These are phyloP conservation scores for Claviceps humidiphila DNA, from an alignment of 2,329 filamentous ascomycete genomes.

Conservation along the genomic window DNA sequence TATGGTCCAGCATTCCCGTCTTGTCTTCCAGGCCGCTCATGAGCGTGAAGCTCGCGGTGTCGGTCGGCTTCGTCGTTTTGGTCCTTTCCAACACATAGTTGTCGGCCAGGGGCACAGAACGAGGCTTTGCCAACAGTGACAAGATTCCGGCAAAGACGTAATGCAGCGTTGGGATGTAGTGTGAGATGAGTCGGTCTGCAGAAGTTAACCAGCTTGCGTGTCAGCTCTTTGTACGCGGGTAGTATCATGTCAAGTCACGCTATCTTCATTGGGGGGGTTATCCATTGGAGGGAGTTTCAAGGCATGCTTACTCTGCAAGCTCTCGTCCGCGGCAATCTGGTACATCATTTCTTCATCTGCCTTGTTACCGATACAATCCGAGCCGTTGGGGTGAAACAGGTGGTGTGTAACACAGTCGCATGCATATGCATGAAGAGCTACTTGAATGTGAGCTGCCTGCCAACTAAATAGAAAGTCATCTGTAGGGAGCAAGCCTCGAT, in stretches of 20 bases:
- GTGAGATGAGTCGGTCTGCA: conserved; percentile 43
- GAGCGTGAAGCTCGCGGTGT: conserved; percentile 41
- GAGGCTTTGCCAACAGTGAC: conserved; percentile 36
- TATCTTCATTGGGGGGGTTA: background rate
- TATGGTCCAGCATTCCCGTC: conserved; percentile 29
- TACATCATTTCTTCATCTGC: conserved; percentile 54
- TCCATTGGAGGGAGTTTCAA: background rate
- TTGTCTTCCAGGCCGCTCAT: conserved; percentile 44
- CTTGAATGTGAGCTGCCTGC: background rate
- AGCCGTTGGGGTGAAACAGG: conserved; percentile 54
- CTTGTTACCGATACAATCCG: conserved; percentile 40
- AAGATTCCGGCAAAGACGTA: conserved; percentile 32
- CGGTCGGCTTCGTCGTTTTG: conserved; percentile 28
- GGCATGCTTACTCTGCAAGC: conserved; percentile 50
- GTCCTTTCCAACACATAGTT: conserved; percentile 42
- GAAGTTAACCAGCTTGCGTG: background rate
- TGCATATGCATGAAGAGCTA: conserved; percentile 49
- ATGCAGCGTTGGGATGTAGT: conserved; percentile 42
- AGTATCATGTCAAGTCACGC: background rate
- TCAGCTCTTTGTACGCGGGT: background rate
- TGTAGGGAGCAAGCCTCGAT: background rate
- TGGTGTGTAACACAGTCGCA: conserved; percentile 58
- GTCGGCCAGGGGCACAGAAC: conserved; percentile 45
- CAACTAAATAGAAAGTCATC: background rate
- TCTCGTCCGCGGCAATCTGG: conserved; percentile 54